These are phyloP conservation scores for Euphorbia corollata DNA, from an alignment of 441 rosid genomes.

Conservation along the genomic window DNA sequence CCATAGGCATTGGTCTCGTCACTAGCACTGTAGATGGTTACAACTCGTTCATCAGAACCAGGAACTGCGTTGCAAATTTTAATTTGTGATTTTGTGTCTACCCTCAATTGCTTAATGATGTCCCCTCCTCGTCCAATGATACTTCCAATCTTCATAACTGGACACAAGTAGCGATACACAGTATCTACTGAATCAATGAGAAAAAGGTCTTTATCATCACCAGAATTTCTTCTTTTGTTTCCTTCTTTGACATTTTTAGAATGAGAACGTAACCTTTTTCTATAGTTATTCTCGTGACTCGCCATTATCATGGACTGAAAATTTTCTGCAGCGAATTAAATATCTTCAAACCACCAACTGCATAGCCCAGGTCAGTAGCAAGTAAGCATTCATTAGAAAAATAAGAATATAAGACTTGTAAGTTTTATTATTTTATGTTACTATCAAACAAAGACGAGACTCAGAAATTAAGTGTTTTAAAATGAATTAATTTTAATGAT, in stretches of 20 bases:
- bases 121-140: constrained; percentile 95
- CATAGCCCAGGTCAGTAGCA: not conserved
- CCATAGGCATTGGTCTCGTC: constrained; percentile 72
- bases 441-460: no score
- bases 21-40: constrained; percentile 78
- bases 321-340: constrained; percentile 18
- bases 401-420: no score
- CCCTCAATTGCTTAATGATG: constrained; percentile 81
- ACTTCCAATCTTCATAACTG: constrained; percentile 80
- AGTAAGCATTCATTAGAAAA: not conserved
- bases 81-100: constrained; percentile 77
- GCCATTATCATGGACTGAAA: constrained; percentile 33
- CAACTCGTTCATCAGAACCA: constrained; percentile 85
- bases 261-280: constrained; percentile 70
- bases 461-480: no score
- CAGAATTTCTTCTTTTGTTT: constrained; percentile 60
- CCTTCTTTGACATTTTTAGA: constrained; percentile 58
- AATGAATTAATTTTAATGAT: no score
- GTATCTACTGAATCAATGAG: constrained; percentile 60
- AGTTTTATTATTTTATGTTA: no score
- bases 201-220: constrained; percentile 65
- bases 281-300: constrained; percentile 70
- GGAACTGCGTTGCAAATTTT: constrained; percentile 72
- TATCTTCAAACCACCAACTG: not conserved
- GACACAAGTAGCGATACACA: constrained; percentile 79